phyloP scores from a whole-genome alignment of 2,329 filamentous ascomycete genomes.

The Helicocarpus griseus region DNA sequence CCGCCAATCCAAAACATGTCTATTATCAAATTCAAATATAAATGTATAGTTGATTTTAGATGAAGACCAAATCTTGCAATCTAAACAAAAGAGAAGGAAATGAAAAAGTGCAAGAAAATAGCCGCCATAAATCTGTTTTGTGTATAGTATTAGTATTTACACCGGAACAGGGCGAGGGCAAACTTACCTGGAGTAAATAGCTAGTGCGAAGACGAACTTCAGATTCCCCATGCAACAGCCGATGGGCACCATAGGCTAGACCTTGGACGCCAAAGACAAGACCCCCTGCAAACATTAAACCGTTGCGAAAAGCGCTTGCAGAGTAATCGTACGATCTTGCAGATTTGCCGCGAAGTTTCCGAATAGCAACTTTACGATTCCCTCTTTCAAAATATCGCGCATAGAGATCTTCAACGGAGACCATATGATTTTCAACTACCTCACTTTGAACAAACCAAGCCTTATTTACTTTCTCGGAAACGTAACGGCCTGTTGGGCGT shows the following conservation, averaged over 20 bases:
- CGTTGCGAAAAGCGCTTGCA: slow-evolving; percentile 50
- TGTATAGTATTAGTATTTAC: slow-evolving; percentile 18
- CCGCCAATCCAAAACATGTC: slow-evolving; percentile 81
- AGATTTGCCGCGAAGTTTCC: slow-evolving; percentile 69
- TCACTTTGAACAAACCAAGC: slow-evolving; percentile 89
- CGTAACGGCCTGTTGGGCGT: slow-evolving; percentile 66
- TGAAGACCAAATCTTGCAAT: slow-evolving; percentile 71
- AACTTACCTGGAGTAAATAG: slow-evolving; percentile 57
- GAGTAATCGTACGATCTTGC: slow-evolving; percentile 51
- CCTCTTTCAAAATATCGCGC: slow-evolving; percentile 89
- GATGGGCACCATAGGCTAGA: slow-evolving; percentile 48
- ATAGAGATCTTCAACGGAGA: slow-evolving; percentile 80
- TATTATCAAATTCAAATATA: slow-evolving; percentile 89
- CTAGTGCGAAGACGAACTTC: slow-evolving; percentile 45
- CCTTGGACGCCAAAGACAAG: slow-evolving; percentile 58
- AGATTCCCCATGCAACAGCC: slow-evolving; percentile 38
- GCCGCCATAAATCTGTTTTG: slow-evolving; percentile 71
- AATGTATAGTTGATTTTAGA: slow-evolving; percentile 93
- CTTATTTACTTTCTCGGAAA: slow-evolving; percentile 84
- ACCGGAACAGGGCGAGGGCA: slow-evolving; percentile 1
- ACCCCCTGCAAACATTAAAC: slow-evolving; percentile 59
- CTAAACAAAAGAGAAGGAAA: slow-evolving; percentile 73
- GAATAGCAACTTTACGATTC: slow-evolving; percentile 82
- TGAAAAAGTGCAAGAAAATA: slow-evolving; percentile 79
- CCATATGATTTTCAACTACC: slow-evolving; percentile 68